Percentiles rank a stretch among this genome's conserved stretches.
Evolutionary conservation across 768 basidiomycete genomes (phyloP).

Genomic region (Phylloporus arenicola): DNA sequence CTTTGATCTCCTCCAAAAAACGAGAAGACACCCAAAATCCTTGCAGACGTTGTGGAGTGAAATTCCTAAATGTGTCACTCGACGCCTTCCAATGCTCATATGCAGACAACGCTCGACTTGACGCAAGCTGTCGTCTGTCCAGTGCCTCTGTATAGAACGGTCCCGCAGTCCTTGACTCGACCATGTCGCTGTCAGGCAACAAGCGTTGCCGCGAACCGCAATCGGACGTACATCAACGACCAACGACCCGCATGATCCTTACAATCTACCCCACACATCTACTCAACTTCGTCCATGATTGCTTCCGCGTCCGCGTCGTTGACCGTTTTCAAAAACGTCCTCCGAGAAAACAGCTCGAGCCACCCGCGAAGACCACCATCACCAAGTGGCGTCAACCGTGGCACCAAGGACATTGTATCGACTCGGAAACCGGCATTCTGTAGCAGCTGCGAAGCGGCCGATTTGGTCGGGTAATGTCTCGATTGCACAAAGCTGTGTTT

Average conservation of each 20-base stretch:
- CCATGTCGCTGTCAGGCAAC: constrained; percentile 18
- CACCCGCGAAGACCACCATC: constrained; percentile 54
- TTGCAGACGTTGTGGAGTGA: neutral
- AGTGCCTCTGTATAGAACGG: neutral
- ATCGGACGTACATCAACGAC: constrained; percentile 67
- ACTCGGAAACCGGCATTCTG: constrained; percentile 52
- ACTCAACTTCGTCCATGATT: constrained; percentile 59
- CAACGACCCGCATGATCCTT: constrained; percentile 56
- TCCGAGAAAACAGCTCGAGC: constrained; percentile 61
- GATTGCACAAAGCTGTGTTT: neutral
- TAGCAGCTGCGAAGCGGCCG: constrained; percentile 41
- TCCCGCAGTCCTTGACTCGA: constrained; percentile 4
- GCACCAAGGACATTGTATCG: constrained; percentile 48
- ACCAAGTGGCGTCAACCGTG: constrained; percentile 48
- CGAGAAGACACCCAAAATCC: neutral
- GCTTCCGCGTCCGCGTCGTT: constrained; percentile 48
- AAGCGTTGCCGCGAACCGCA: constrained; percentile 56
- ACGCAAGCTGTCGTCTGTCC: constrained; percentile 7
- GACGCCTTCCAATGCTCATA: neutral
- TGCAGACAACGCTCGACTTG: constrained; percentile 2
- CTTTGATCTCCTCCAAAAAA: neutral
- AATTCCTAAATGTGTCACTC: neutral
- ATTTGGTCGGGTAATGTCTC: constrained; percentile 2
- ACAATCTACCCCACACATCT: constrained; percentile 51
- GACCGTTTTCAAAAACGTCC: constrained; percentile 52